A percentile compares a stretch with the other conserved stretches of the same genome.
phyloP scores from a whole-genome alignment of 2,329 filamentous ascomycete species.

The Fusarium cyanostomum region DNA sequence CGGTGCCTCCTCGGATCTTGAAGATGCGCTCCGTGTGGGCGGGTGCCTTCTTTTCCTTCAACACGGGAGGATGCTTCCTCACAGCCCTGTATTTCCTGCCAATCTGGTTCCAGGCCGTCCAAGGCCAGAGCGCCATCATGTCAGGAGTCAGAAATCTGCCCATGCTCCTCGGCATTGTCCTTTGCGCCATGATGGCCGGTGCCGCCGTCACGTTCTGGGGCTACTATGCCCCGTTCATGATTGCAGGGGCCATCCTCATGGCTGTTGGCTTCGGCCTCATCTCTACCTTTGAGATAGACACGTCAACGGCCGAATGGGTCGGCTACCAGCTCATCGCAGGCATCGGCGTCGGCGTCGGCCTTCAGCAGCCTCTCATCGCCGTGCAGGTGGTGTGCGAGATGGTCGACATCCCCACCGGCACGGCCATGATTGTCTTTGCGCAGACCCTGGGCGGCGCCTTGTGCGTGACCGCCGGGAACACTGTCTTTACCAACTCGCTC shows the following conservation, averaged over 20 bases:
- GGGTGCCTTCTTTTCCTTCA: slow-evolving; percentile 49
- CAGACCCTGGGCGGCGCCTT: slow-evolving; percentile 55
- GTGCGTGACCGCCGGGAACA: slow-evolving; percentile 60
- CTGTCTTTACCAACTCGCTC: slow-evolving; percentile 60
- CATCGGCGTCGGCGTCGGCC: slow-evolving; percentile 51
- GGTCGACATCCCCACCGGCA: slow-evolving; percentile 49
- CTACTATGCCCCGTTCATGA: slow-evolving; percentile 58
- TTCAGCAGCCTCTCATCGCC: slow-evolving; percentile 58
- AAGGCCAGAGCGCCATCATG: slow-evolving; percentile 50
- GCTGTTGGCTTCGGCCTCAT: slow-evolving; percentile 54
- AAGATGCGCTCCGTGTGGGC: slow-evolving; percentile 52
- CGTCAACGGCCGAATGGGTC: slow-evolving; percentile 52
- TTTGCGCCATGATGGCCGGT: slow-evolving; percentile 49
- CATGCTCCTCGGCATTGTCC: slow-evolving; percentile 50
- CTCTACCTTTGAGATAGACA: slow-evolving; percentile 51
- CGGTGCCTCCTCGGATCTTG: slow-evolving; percentile 55
- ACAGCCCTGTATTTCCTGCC: slow-evolving; percentile 52
- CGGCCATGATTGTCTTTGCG: slow-evolving; percentile 45
- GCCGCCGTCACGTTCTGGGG: slow-evolving; percentile 51
- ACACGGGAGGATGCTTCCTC: slow-evolving; percentile 50
- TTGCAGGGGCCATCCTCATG: slow-evolving; percentile 47
- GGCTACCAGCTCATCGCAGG: slow-evolving; percentile 53
- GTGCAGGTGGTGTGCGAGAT: slow-evolving; percentile 51
- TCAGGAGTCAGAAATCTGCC: slow-evolving; percentile 55
- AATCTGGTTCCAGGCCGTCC: slow-evolving; percentile 58